Base-by-base conservation (phyloP, 148 eudicot genomes). In the Rhododendron ovatum region DNA sequence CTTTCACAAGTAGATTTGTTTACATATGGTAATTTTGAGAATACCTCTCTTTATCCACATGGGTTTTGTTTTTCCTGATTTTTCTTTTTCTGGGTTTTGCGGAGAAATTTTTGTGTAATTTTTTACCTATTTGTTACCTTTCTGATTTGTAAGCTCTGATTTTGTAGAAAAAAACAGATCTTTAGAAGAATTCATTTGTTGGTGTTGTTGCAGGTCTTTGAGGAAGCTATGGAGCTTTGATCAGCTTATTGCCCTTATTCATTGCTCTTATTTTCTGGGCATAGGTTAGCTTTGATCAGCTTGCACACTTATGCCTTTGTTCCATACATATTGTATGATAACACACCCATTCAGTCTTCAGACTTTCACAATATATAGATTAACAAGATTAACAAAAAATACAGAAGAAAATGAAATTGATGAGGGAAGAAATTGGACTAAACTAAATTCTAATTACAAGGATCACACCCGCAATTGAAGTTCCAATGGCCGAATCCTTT, bases 131-230 rank as follows among this genome's bases (percentile, higher is more conserved):
- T 55, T 55, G 17, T 4, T 55, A 18, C 11, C 80, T 87, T 67
- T 20, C 17, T n/a, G 76, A 59, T 59, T 81, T 84, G 35, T 76
- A 63, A 26, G 82, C 80, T 84, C 39, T 14, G 15, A 24, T 81
- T 53, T 2, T 7, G 14, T 59, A 11, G 55, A 5, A 47, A 41
- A 41, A 51, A 35, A 50, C 57, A 73, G 67, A 35, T 78, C 17
- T 48, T 81, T 18, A 35, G 50, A 22, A 39, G 37, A 57, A 13
- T 59, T 82, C 48, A 1, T 82, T 63, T n/a, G 22, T 48, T 35
- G 28, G 39, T 63, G 78, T 85, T 85, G 35, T 71, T 86, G 77
- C 88, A 87, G 91, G 87, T 89, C 87, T 87, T 65, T 78, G 65
- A 50, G 59, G 87, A 10, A 78, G 85, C 37, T 82, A 22, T 67